Evolutionary conservation across 2,329 filamentous ascomycete species (phyloP), one percentile per base, ranked within the genome.

Genomic region (Clonostachys chloroleuca): DNA sequence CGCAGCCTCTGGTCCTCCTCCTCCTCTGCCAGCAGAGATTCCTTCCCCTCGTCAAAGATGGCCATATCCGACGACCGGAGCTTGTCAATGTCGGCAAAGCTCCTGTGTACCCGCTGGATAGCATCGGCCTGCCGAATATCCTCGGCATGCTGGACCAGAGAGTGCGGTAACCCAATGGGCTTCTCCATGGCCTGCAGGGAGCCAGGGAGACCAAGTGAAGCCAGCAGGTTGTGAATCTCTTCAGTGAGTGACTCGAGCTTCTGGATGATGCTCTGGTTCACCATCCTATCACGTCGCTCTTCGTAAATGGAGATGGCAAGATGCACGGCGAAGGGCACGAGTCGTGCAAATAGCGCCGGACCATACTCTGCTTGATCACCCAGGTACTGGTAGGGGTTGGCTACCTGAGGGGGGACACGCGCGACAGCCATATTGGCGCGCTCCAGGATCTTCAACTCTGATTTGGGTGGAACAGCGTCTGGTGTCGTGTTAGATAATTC

Each of bases 311-410:
- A 96, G 2, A 92, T 89, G 8, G 94, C 94, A 43, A 97, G 81
- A 59, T 99, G 94, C 0, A 97, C 94, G 0, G 92, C 91, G 62
- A 96, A 97, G 0, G 94, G 94, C 0, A 99, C 94, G 2, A 99
- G 77, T 57, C 92, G 94, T 3, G 88, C 83, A 62, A 99, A 97
- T 0, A 99, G 70, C 0, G 91, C 88, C 18, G 84, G 84, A 0
- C 94, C 92, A 57, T 96, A 87, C 49, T 92, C 86, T 13, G 83
- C 83, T 41, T 85, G 80, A 12, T 94, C 87, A 3, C 91, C 90
- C 5, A 99, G 76, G 62, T 88, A 84, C 1, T 89, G 83, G 46
- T 88, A 83, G 0, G 92, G 90, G 48, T 90, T 84, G 1, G 84
- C 83, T 2, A 99, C 81, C 60, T 97, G 89, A 17, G 86, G 84